Base-by-base conservation (phyloP, 1,284 basidiomycete genomes). In the Sanghuangporus weigelae region DNA sequence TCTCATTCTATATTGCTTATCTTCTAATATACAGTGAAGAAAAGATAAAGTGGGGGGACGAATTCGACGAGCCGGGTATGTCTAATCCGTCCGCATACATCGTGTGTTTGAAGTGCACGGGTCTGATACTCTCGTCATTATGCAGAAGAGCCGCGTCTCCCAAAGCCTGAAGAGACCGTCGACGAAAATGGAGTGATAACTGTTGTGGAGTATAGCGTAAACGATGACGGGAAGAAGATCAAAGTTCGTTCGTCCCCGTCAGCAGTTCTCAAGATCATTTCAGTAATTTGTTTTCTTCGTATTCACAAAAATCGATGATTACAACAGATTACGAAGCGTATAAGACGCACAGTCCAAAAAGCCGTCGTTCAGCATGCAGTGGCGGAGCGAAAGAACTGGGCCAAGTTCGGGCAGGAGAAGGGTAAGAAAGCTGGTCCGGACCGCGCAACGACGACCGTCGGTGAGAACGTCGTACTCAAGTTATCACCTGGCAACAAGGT, bases 221-320 rank as follows among this genome's bases (percentile, higher is more conserved):
- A 98, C 71, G 95, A 98, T 55, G 89, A 96, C 26, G 96, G 95
- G 19, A 95, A 96, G 77, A 95, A 92, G 75, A 88, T 99, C 74
- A 99, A 99, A 81, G 94, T 92, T 67, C 60, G 80, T 69, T 21
- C 39, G 56, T 19, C 26, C 5, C 5, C 26, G 26, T 31, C 59
- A 36, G 38, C 36, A 50, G 10, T 40, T 5, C 26, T 31, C 5
- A 31, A 31, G n/a, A n/a, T n/a, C n/a, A n/a, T n/a, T n/a, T n/a
- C n/a, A n/a, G n/a, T n/a, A n/a, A n/a, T n/a, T n/a, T n/a, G n/a
- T n/a, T n/a, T n/a, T n/a, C n/a, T n/a, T 10, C 19, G 11, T 38
- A 36, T 10, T 62, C 48, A 49, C 26, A 4, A 31, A 31, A 31
- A 31, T 31, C 26, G 26, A 31, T 54, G 8, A 7, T 23, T 35